Evolutionary conservation across 306 rosid genomes (phyloP).

Genomic region (Prunus salicina): DNA sequence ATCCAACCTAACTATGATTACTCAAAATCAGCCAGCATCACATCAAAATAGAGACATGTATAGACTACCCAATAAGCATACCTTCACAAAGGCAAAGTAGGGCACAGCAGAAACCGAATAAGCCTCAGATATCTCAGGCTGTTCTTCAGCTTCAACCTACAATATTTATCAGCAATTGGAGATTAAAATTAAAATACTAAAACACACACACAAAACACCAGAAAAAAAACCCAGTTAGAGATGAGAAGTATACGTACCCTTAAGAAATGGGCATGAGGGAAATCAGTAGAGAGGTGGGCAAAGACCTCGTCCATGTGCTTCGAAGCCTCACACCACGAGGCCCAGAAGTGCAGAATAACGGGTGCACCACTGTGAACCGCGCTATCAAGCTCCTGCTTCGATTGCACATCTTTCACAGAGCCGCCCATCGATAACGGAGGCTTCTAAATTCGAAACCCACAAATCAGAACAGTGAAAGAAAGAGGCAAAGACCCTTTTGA

Average conservation of each 20-base stretch:
- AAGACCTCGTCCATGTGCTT: slow-evolving; percentile 93
- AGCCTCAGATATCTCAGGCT: slow-evolving; percentile 84
- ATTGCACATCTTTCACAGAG: slow-evolving; percentile 64
- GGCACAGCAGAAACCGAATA: slow-evolving; percentile 91
- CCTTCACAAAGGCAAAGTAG: slow-evolving; percentile 76
- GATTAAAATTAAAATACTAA: not conserved
- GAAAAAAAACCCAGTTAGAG: not conserved
- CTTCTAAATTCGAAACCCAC: slow-evolving; percentile 1
- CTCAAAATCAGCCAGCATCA: not conserved
- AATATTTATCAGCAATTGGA: not conserved
- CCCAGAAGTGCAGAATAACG: slow-evolving; percentile 84
- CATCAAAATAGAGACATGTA: not conserved
- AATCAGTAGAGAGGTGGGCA: slow-evolving; percentile 75
- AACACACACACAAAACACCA: not conserved
- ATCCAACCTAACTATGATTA: not conserved
- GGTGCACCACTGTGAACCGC: slow-evolving; percentile 56
- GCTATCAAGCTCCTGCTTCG: slow-evolving; percentile 63
- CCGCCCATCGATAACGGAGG: slow-evolving; percentile 56
- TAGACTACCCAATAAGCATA: slow-evolving; percentile 11
- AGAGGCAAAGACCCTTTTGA: not conserved
- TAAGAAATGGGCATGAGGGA: slow-evolving; percentile 68
- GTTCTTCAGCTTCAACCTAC: slow-evolving; percentile 95
- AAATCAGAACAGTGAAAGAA: not conserved
- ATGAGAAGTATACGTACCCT: slow-evolving; percentile 48
- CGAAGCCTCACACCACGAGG: slow-evolving; percentile 96